Conservation (phyloP, 202 grass and related monocot genomes). For the Schoenoplectus tabernaemontani region DNA sequence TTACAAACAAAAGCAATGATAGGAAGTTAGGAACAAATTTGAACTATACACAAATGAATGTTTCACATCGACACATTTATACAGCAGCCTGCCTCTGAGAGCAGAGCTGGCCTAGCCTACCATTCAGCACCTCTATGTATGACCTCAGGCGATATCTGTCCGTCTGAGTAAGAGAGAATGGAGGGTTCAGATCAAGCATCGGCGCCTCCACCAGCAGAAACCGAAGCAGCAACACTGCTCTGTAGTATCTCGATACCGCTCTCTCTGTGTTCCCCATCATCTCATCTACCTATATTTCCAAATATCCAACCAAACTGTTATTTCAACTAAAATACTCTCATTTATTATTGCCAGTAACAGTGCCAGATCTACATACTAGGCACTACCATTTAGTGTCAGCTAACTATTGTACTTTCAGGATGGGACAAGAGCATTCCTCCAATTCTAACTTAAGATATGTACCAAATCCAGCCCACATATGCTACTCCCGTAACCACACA, state of each 20-base stretch:
- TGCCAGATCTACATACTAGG: background rate
- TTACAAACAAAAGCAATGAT: constrained; percentile 15
- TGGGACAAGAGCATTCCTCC: background rate
- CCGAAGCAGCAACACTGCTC: constrained; percentile 52
- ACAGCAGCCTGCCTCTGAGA: constrained; percentile 29
- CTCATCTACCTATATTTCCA: constrained; percentile 64
- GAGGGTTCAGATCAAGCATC: constrained; percentile 54
- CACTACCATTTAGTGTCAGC: background rate
- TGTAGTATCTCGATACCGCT: constrained; percentile 51
- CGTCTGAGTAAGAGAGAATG: constrained; percentile 59
- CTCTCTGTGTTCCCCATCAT: constrained; percentile 56
- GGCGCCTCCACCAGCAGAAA: constrained; percentile 85
- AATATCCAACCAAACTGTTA: background rate
- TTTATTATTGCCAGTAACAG: background rate
- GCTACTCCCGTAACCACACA: background rate
- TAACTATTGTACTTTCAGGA: background rate
- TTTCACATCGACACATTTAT: background rate
- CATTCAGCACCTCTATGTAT: constrained; percentile 77
- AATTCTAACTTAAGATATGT: background rate
- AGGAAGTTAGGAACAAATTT: constrained; percentile 9
- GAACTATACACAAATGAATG: constrained; percentile 31
- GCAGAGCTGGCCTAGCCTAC: constrained; percentile 41
- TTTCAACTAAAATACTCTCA: background rate
- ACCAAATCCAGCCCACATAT: background rate
- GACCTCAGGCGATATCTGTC: constrained; percentile 56